Evolutionary conservation across 345 rosid genomes (phyloP).

Genomic region (Crucihimalaya himalaica): DNA sequence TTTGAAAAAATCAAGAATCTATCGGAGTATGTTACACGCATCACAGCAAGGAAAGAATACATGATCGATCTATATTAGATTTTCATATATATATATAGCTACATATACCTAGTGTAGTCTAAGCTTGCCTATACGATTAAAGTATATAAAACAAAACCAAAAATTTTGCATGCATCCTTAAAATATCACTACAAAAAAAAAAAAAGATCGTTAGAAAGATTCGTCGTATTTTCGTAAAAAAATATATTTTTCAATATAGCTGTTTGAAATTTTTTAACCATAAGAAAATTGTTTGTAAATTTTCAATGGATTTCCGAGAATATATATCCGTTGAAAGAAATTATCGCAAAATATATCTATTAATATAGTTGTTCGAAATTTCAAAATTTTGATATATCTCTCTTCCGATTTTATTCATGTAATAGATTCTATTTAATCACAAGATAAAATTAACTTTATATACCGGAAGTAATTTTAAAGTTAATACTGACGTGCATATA

Average conservation of each 20-base stretch:
- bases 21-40: background rate
- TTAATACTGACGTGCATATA: background rate
- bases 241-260: too few relatives aligned
- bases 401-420: background rate
- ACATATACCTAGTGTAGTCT: background rate
- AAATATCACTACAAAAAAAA: background rate
- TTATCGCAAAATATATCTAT: too few relatives aligned
- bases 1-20: background rate
- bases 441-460: background rate
- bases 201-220: too few relatives aligned
- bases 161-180: slow-evolving; percentile 15
- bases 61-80: background rate
- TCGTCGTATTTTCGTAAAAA: too few relatives aligned
- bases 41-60: background rate
- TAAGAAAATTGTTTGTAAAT: too few relatives aligned
- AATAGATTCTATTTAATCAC: background rate
- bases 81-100: slow-evolving; percentile 1
- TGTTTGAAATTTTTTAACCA: too few relatives aligned
- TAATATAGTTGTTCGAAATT: too few relatives aligned
- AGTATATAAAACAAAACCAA: background rate
- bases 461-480: background rate
- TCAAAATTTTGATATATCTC: too few relatives aligned
- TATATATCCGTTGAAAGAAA: too few relatives aligned
- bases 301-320: too few relatives aligned
- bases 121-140: background rate